phyloP scores from a whole-genome alignment of 2,329 filamentous ascomycete genomes.

The Colletotrichum orbiculare region DNA sequence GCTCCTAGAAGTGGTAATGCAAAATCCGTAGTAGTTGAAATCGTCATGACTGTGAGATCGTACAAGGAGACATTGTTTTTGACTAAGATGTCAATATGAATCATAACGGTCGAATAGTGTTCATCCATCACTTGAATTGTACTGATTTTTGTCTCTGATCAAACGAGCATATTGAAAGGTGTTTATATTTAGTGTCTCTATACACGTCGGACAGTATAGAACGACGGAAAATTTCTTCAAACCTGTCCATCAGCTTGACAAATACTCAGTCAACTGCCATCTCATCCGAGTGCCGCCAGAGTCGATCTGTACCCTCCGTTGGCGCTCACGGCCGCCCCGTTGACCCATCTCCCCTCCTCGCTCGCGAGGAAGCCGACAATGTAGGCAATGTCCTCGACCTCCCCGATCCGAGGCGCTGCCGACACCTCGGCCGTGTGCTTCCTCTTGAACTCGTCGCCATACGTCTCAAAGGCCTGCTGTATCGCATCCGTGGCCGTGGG shows the following conservation, averaged over 20 bases:
- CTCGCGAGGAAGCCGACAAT: slow-evolving; percentile 30
- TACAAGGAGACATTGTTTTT: no score
- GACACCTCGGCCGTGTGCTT: not conserved
- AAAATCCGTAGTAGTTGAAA: no score
- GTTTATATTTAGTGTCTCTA: no score
- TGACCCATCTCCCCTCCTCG: slow-evolving; percentile 24
- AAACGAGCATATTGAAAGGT: no score
- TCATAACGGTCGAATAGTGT: no score
- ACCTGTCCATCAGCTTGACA: no score
- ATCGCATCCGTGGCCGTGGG: slow-evolving; percentile 38
- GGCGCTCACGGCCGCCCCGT: slow-evolving; percentile 18
- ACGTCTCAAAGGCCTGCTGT: not conserved
- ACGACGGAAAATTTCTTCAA: no score
- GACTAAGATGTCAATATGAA: accelerated
- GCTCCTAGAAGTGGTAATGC: no score
- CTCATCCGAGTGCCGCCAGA: slow-evolving; percentile 6
- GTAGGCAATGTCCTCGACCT: slow-evolving; percentile 15
- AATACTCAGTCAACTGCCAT: not conserved
- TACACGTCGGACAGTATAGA: no score
- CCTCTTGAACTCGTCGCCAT: not conserved
- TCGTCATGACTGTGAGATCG: no score
- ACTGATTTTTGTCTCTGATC: no score
- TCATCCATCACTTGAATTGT: no score
- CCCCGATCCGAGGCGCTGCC: not conserved
- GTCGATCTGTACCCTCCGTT: slow-evolving; percentile 2